A percentile compares a stretch with the other conserved stretches of the same genome.
These are phyloP conservation scores for Candida orba DNA, from an alignment of 805 yeast species.

Conservation along the genomic window DNA sequence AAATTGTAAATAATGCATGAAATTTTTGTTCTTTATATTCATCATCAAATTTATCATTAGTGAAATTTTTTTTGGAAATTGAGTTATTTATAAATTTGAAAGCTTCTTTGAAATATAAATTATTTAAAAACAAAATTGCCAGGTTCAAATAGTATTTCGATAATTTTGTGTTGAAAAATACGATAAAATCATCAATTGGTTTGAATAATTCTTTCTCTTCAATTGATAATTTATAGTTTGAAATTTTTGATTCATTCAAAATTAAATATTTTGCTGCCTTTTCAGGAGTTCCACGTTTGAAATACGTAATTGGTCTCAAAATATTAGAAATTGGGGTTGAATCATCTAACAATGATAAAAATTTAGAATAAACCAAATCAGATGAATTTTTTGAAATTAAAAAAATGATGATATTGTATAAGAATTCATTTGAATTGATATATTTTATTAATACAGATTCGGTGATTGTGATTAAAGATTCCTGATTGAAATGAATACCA, in stretches of 20 bases:
- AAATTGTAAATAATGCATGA: slow-evolving; percentile 20
- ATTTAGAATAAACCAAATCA: slow-evolving; percentile 11
- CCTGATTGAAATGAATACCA: slow-evolving; percentile 12
- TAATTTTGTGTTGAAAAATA: slow-evolving; percentile 25
- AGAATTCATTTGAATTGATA: slow-evolving; percentile 13
- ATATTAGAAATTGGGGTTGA: slow-evolving; percentile 15
- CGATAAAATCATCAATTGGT: slow-evolving; percentile 17
- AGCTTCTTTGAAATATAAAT: slow-evolving; percentile 27
- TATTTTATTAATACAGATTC: slow-evolving; percentile 13
- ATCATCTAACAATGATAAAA: slow-evolving; percentile 12
- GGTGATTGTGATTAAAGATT: slow-evolving; percentile 10
- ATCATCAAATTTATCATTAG: slow-evolving; percentile 16
- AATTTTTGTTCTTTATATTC: slow-evolving; percentile 18
- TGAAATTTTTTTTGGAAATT: slow-evolving; percentile 14
- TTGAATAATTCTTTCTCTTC: slow-evolving; percentile 19
- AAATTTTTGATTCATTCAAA: slow-evolving; percentile 23
- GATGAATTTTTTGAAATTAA: slow-evolving; percentile 11
- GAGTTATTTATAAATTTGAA: slow-evolving; percentile 27
- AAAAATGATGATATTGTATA: slow-evolving; percentile 6
- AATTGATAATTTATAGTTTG: slow-evolving; percentile 16
- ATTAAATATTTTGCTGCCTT: slow-evolving; percentile 27
- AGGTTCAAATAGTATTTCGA: slow-evolving; percentile 32
- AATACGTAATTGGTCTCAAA: slow-evolving; percentile 17
- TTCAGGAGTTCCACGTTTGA: slow-evolving; percentile 21
- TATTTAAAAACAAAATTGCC: slow-evolving; percentile 30